These are phyloP conservation scores for Dipodascus geniculatus DNA, from an alignment of 805 yeast genomes.

Conservation along the genomic window DNA sequence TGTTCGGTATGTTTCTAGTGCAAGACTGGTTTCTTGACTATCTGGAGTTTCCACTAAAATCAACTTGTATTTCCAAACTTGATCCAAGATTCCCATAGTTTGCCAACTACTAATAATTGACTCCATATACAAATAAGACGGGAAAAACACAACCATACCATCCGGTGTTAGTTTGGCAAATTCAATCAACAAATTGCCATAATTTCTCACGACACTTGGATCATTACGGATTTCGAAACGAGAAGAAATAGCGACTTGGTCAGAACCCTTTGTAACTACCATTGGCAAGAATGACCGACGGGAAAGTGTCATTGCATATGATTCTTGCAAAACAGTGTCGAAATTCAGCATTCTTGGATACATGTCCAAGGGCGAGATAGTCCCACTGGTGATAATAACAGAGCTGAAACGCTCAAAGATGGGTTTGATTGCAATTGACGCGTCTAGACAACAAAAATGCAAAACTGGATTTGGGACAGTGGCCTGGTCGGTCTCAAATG, in stretches of 20 bases:
- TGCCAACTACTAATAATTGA: conserved; percentile 98
- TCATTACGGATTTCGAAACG: conserved; percentile 95
- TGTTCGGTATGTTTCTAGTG: conserved; percentile 86
- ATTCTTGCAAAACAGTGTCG: conserved; percentile 85
- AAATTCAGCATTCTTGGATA: conserved; percentile 94
- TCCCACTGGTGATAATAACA: conserved; percentile 92
- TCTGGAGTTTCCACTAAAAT: conserved; percentile 97
- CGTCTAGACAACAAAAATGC: conserved; percentile 90
- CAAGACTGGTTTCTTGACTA: conserved; percentile 95
- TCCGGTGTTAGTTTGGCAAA: conserved; percentile 94
- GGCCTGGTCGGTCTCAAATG: conserved; percentile 88
- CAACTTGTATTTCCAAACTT: conserved; percentile 94
- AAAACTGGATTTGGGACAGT: conserved; percentile 95
- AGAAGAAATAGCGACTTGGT: conserved; percentile 93
- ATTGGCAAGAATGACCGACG: conserved; percentile 87
- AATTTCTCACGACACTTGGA: conserved; percentile 94
- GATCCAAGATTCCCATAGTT: conserved; percentile 94
- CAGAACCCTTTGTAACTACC: conserved; percentile 95
- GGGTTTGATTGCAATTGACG: conserved; percentile 95
- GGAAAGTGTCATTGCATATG: conserved; percentile 91
- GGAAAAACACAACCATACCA: conserved; percentile 84
- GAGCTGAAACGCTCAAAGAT: conserved; percentile 88
- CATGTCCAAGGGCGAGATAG: conserved; percentile 97
- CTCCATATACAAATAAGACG: conserved; percentile 95
- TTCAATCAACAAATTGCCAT: conserved; percentile 85